Conservation (phyloP, 306 rosid species). For the Sicyos baderoa region DNA sequence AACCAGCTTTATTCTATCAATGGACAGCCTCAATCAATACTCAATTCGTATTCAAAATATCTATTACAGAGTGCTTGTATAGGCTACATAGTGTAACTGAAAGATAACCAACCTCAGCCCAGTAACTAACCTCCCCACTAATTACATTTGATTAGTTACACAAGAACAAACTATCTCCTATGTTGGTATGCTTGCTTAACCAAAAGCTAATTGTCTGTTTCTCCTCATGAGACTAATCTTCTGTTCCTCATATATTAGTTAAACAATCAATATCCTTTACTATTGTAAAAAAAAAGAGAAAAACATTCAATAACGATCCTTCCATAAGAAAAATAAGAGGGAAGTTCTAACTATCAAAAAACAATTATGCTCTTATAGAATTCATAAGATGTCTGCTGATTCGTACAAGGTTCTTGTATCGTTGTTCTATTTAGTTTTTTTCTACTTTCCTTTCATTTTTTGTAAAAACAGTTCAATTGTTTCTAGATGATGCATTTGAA, state of each 20-base stretch:
- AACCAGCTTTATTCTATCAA: too few relatives aligned
- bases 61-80: too few relatives aligned
- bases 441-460: too few relatives aligned
- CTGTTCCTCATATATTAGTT: background rate
- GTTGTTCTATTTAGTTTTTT: background rate
- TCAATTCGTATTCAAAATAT: too few relatives aligned
- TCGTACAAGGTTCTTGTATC: background rate
- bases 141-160: too few relatives aligned
- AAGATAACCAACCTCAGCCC: too few relatives aligned
- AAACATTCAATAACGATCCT: background rate
- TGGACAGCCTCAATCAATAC: too few relatives aligned
- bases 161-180: too few relatives aligned
- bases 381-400: background rate
- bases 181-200: too few relatives aligned
- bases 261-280: background rate
- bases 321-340: background rate
- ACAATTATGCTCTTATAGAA: background rate
- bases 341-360: slow-evolving; percentile 1
- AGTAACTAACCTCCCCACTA: too few relatives aligned
- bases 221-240: background rate
- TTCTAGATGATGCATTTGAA: slow-evolving; percentile 26
- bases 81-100: too few relatives aligned
- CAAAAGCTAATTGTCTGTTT: too few relatives aligned
- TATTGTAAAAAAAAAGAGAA: background rate
- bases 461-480: background rate